Evolutionary conservation across 345 rosid species (phyloP), one percentile per base, ranked within the genome.

Genomic region (Combretum micranthum): DNA sequence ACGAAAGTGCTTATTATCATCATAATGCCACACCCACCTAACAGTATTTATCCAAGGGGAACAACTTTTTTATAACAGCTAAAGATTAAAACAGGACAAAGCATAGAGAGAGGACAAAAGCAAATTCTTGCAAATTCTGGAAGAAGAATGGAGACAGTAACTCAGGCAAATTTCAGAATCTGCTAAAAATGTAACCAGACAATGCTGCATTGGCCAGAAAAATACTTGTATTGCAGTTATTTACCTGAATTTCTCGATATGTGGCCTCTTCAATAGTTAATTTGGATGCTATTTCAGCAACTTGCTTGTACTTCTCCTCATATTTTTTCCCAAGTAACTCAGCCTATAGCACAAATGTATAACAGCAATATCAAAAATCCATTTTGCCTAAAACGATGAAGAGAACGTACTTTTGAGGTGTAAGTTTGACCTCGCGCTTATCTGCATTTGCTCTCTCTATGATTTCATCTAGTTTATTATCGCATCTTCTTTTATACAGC

Each of bases 221-320:
- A 32, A 32, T 1, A 32, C 10, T 32, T 32, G 26, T 22, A 59
- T 32, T 7, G 1, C 9, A 44, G 56, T 22, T 8, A 39, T 57
- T 70, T 64, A 93, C 99, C 91, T 89, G 96, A 71, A 82, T 74
- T 57, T 87, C 99, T 39, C 90, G 96, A 75, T 87, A 89, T 60
- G 79, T 85, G 56, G 99, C 97, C 64, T 93, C 99, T 73, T 93
- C 94, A 59, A 93, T 76, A 20, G 99, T 83, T 74, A 93, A 79
- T 67, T 89, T 89, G 68, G 99, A 89, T 50, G 96, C 96, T 70
- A 87, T 66, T 76, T 87, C 97, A 61, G 96, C 88, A 52, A 89
- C 97, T 79, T 93, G 99, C 75, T 83, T 89, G 77, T 93, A 93
- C 75, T 83, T 93, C 75, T 93, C 99, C 76, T 89, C 97, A 70